Base-by-base conservation (phyloP, 176 grass and related monocot genomes). In the Aegilops sharonensis region DNA sequence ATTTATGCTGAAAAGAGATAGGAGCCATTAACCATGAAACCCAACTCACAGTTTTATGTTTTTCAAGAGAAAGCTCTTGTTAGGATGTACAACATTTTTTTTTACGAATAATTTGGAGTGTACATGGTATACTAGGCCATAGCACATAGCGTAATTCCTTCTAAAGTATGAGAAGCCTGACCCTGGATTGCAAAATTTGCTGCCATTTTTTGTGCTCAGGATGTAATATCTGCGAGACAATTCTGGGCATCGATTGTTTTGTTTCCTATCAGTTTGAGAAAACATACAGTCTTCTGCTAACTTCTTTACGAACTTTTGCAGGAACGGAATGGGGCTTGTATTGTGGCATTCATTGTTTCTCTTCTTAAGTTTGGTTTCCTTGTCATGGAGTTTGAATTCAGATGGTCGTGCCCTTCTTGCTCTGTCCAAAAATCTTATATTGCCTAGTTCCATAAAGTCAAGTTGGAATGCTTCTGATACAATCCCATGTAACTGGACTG, bases 401-500 rank as follows among this genome's bases (percentile, higher is more conserved):
- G 94, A 97, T 17, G 94, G 91, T 11, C 11, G 84, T 23, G 79
- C 85, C 8, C 85, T 97, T 11, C 82, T 93, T 40, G 89, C 85
- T 47, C 84, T 97, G 7, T 81, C 91, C 50, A 91, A 62, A 27
- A 90, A 56, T 24, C 76, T 97, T 14, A 79, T 85, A 45, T 69
- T 93, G 21, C 87, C 89, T 3, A 82, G 29, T 27, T 65, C 73
- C 21, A 64, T 92, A 82, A 85, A 27, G 14, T 88, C 87, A 17
- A 87, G 47, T 25, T 97, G 94, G 91, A 97, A 84, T 34, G 74
- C 83, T 66, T 36, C 59, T 30, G 75, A 88, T 72, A 35, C 7
- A 64, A 91, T 14, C 81, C 91, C 94, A 24, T 95, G 93, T 40
- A 61, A 71, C 68, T 95, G 93, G 93, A 72, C 32, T 7, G 93